Base-by-base conservation (phyloP, 139 green algal species). In the Tetradesmus obliquus region DNA sequence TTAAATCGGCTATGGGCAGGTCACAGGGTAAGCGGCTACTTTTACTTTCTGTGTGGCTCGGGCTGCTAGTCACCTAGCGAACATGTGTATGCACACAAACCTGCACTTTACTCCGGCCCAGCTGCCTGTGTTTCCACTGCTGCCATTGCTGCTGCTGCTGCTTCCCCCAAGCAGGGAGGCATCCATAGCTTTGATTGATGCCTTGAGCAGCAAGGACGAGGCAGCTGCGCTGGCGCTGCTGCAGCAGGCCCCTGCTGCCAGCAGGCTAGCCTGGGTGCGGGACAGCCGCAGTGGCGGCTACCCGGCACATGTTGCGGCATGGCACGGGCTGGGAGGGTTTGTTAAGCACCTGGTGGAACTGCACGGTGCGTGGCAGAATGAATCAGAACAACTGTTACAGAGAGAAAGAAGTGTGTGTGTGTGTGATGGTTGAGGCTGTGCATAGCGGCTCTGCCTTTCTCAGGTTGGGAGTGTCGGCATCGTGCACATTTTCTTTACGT, bases 261-360 rank as follows among this genome's bases (percentile, higher is more conserved):
- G 82, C n/a, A 58, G 58, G 76, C 66, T 94, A 5, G 90, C 72
- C 0, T 95, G 93, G 93, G 62, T 94, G 45, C 90, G 92, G 15
- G 93, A 95, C 83, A 53, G 86, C 9, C n/a, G 72, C 10, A 89
- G 32, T 55, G 93, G 93, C 3, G 93, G 92, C n/a, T 95, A 94
- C 82, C 90, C 93, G 15, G 58, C 91, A 8, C 93, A 95, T 76
- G 85, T 93, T 45, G 93, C 93, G 9, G 88, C 88, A 20, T 86
- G 10, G n/a, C 58, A 80, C 20, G n/a, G 90, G 62, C 17, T 94
- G 83, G 89, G 74, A 87, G 66, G 88, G 79, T 82, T 58, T 80
- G 13, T 93, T 20, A 60, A 72, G 57, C 24, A 20, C 13, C 22
- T 90, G 62, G 4, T 92, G 15, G 88, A 88, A 15, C 53, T 62